A percentile compares a stretch with the other conserved stretches of the same genome.
phyloP scores from a whole-genome alignment of 2,329 filamentous ascomycete species.

The Colletotrichum sp. region DNA sequence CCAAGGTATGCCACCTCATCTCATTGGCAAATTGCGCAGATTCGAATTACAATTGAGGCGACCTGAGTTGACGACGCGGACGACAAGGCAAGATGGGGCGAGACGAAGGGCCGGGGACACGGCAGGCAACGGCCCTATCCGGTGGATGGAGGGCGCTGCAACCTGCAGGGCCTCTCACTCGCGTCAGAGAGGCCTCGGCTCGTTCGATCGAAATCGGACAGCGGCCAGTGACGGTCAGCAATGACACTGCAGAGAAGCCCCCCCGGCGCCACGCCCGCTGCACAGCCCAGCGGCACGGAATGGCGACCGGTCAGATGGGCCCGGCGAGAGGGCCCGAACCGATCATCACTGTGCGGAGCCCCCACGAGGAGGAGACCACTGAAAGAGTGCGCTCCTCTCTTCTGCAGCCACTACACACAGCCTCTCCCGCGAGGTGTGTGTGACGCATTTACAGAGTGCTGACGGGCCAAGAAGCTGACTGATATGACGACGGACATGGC shows the following conservation, averaged over 20 bases:
- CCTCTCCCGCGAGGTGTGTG: neutral
- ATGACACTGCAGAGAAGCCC: neutral
- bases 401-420: neutral
- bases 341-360: neutral
- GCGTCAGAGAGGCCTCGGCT: neutral
- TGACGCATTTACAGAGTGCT: conserved; percentile 1
- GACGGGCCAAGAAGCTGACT: conserved; percentile 7
- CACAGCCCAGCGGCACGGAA: conserved; percentile 8
- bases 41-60: neutral
- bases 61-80: neutral
- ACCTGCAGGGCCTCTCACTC: neutral
- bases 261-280: neutral
- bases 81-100: neutral
- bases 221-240: neutral
- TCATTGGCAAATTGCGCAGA: neutral
- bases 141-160: neutral
- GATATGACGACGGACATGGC: neutral
- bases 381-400: neutral
- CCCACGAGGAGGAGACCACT: neutral
- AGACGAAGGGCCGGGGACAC: neutral
- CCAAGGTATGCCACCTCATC: neutral
- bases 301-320: neutral
- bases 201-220: neutral
- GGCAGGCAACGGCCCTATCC: neutral
- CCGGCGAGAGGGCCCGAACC: neutral